Evolutionary conservation across 768 basidiomycete genomes (phyloP).

Genomic region (Coprinopsis cinerea): DNA sequence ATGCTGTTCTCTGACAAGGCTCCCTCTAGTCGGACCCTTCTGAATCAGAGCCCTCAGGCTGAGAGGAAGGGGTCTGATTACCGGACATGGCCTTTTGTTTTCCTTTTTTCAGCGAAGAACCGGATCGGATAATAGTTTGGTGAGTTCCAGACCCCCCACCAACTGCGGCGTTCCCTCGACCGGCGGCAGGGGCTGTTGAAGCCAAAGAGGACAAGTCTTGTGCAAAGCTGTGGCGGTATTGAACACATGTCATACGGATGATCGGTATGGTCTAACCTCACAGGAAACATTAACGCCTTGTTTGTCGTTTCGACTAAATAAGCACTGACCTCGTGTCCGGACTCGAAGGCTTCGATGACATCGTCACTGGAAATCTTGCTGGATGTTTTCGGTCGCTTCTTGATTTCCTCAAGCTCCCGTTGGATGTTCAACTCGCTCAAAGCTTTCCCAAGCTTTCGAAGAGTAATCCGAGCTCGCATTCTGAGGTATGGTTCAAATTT

Average conservation of each 20-base stretch:
- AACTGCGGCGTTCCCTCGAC: too few species aligned
- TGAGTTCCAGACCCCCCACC: too few species aligned
- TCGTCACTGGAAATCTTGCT: conserved; percentile 1
- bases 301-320: neutral
- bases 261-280: conserved; percentile 4
- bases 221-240: conserved; percentile 1
- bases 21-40: too few species aligned
- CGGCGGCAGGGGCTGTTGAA: too few species aligned
- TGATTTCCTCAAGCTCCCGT: neutral
- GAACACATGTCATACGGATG: conserved; percentile 1
- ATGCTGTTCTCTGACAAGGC: too few species aligned
- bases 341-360: conserved; percentile 1
- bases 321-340: conserved; percentile 2
- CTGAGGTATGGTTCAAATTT: neutral
- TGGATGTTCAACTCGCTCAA: neutral
- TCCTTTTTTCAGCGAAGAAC: too few species aligned
- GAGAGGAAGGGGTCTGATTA: too few species aligned
- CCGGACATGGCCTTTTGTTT: too few species aligned
- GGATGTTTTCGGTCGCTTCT: neutral
- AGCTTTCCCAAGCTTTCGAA: conserved; percentile 4
- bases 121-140: too few species aligned
- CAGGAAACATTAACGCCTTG: neutral
- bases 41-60: too few species aligned
- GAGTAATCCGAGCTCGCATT: conserved; percentile 5
- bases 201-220: conserved; percentile 1